Conservation (phyloP, 2,329 filamentous ascomycete genomes). For the Passalora sequoiae region DNA sequence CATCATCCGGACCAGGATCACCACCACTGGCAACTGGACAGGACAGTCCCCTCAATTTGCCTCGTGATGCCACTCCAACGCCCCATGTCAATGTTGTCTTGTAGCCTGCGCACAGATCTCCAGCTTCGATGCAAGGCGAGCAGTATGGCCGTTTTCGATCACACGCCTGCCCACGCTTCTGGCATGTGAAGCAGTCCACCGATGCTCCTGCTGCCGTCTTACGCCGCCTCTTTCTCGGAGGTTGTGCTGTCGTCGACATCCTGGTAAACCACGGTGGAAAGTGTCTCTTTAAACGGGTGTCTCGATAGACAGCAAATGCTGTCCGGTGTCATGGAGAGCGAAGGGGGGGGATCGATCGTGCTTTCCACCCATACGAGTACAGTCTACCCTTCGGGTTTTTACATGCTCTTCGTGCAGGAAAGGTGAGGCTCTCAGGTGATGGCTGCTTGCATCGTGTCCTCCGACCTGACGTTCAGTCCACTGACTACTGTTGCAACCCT, state of each 20-base stretch:
- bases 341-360: too few species aligned
- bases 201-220: slow-evolving; percentile 82
- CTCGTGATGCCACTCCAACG: slow-evolving; percentile 88
- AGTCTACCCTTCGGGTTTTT: too few species aligned
- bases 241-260: slow-evolving; percentile 9
- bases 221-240: slow-evolving; percentile 66
- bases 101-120: slow-evolving; percentile 91
- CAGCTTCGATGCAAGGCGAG: slow-evolving; percentile 85
- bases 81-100: slow-evolving; percentile 97
- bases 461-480: too few species aligned
- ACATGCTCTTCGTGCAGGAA: too few species aligned
- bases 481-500: too few species aligned
- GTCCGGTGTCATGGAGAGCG: too few species aligned
- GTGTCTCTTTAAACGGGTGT: too few species aligned
- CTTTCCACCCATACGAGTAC: too few species aligned
- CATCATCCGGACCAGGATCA: slow-evolving; percentile 15
- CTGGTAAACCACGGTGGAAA: slow-evolving; percentile 5
- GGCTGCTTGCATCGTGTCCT: too few species aligned
- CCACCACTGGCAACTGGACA: slow-evolving; percentile 52
- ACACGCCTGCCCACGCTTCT: slow-evolving; percentile 76
- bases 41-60: slow-evolving; percentile 85
- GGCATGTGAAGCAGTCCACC: slow-evolving; percentile 92
- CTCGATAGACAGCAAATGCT: too few species aligned
- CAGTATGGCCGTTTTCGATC: slow-evolving; percentile 91
- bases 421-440: too few species aligned